These are phyloP conservation scores for Leptomonas pyrrhocoris DNA, from an alignment of 208 protist genomes.

Conservation along the genomic window DNA sequence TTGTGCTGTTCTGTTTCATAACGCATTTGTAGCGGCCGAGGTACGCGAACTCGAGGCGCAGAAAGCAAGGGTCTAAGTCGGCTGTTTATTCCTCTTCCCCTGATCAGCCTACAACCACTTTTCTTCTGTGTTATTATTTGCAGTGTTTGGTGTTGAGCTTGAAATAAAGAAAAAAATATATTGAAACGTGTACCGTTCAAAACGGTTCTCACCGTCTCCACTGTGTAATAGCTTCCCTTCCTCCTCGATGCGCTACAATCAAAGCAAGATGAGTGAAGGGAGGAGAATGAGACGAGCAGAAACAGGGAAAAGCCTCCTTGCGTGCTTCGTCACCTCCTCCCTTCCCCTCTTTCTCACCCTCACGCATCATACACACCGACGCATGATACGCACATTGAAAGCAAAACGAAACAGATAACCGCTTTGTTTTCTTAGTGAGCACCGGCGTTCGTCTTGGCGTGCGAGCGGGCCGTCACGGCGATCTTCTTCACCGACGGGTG, in stretches of 20 bases:
- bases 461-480: constrained; percentile 77
- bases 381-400: neutral
- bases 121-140: neutral
- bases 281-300: neutral
- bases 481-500: constrained; percentile 91
- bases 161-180: constrained; percentile 6
- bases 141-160: neutral
- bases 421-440: constrained; percentile 17
- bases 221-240: constrained; percentile 4
- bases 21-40: no score
- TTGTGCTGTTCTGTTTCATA: no score
- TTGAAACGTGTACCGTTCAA: neutral
- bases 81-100: no score
- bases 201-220: constrained; percentile 5
- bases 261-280: neutral
- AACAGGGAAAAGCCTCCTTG: neutral
- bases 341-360: neutral
- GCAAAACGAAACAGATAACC: neutral
- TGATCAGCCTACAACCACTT: neutral
- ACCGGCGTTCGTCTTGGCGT: constrained; percentile 85
- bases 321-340: neutral
- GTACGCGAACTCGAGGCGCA: no score
- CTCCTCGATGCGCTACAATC: neutral
- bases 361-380: neutral
- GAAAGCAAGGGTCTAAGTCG: no score